Conservation (phyloP, 805 yeast genomes). For the Priceomyces carsonii region DNA sequence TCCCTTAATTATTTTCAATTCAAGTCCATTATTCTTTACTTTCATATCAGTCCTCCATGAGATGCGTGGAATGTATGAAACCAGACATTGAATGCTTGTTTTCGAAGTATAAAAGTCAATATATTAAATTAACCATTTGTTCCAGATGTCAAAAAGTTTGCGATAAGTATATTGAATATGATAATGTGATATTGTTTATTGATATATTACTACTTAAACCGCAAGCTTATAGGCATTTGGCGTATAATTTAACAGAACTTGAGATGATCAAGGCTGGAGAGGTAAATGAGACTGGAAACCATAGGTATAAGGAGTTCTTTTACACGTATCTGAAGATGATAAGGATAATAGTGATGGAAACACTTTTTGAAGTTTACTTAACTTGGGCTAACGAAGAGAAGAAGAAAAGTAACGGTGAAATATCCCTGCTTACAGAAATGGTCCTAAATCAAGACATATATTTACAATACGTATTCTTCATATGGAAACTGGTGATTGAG, state of each 20-base stretch:
- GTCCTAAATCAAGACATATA: conserved; percentile 37
- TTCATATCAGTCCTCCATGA: conserved; percentile 47
- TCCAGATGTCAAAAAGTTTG: conserved; percentile 69
- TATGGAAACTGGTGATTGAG: conserved; percentile 51
- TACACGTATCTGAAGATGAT: conserved; percentile 22
- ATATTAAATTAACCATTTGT: conserved; percentile 80
- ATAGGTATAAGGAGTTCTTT: conserved; percentile 7
- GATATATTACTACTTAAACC: conserved; percentile 83
- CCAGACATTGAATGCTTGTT: conserved; percentile 62
- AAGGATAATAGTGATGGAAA: conserved; percentile 58
- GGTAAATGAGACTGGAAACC: conserved; percentile 12
- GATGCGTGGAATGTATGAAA: conserved; percentile 84
- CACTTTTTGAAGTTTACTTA: conserved; percentile 84
- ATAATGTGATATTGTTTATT: conserved; percentile 77
- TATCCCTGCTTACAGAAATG: conserved; percentile 19
- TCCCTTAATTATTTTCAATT: background rate
- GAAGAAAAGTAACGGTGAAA: conserved; percentile 36
- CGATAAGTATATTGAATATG: conserved; percentile 91
- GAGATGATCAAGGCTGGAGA: conserved; percentile 14
- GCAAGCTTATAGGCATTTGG: conserved; percentile 84
- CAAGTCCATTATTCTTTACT: background rate
- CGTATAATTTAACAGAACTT: conserved; percentile 61
- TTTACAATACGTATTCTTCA: conserved; percentile 58
- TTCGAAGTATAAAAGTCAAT: conserved; percentile 71
- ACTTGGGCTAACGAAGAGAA: conserved; percentile 91